These are phyloP conservation scores for Penicillium sp. DNA, from an alignment of 2,329 filamentous ascomycete species.

Conservation along the genomic window DNA sequence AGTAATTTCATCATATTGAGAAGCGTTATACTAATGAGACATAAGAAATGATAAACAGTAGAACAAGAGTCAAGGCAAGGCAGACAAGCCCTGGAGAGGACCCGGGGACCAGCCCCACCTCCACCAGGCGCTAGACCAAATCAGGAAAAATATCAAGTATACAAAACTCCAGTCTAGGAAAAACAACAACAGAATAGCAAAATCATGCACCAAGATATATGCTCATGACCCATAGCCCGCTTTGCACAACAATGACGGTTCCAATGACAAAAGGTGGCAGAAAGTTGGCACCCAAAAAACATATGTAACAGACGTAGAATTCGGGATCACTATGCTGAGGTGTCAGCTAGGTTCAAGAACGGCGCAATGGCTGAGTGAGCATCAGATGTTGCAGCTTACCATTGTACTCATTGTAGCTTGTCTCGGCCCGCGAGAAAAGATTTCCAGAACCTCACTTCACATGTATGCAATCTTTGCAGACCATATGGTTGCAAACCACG, in stretches of 20 bases:
- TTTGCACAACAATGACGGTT: neutral
- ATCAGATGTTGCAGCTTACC: constrained; percentile 8
- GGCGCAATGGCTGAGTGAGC: constrained; percentile 7
- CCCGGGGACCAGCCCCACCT: constrained; percentile 13
- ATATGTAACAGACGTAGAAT: constrained; percentile 11
- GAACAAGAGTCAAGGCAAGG: constrained; percentile 9
- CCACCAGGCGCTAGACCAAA: constrained; percentile 17
- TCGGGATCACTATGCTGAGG: constrained; percentile 12
- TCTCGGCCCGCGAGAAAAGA: constrained; percentile 4
- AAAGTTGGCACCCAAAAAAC: constrained; percentile 4
- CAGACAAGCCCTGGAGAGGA: constrained; percentile 12
- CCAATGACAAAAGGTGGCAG: neutral
- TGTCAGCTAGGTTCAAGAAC: constrained; percentile 9
- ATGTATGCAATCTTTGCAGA: constrained; percentile 29
- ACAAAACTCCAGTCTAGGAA: constrained; percentile 15
- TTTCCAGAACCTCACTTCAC: constrained; percentile 27
- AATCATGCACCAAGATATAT: constrained; percentile 12
- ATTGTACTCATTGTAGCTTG: constrained; percentile 9
- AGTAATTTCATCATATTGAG: neutral
- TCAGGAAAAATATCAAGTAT: constrained; percentile 19
- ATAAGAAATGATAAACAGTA: neutral
- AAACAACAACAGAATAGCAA: constrained; percentile 8
- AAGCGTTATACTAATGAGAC: neutral
- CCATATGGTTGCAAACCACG: constrained; percentile 32
- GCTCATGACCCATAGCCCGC: constrained; percentile 7